Percentiles rank a stretch among this genome's conserved stretches.
These are phyloP conservation scores for Odontarrhena argentea DNA, from an alignment of 345 rosid species.

Conservation along the genomic window DNA sequence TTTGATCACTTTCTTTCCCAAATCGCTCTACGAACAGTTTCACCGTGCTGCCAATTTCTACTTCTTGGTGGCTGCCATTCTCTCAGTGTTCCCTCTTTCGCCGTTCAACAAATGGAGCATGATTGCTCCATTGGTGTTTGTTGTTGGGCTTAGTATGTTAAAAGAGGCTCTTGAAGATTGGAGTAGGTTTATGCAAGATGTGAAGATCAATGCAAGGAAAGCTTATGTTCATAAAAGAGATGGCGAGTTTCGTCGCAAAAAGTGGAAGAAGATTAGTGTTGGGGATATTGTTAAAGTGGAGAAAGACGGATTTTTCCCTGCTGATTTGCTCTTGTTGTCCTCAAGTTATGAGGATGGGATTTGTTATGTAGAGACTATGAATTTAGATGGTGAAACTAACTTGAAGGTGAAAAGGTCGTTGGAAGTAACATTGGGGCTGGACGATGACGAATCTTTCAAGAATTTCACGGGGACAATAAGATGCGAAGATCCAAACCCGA, in stretches of 20 bases:
- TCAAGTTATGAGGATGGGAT: constrained; percentile 93
- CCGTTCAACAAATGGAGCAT: constrained; percentile 88
- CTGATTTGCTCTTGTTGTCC: constrained; percentile 83
- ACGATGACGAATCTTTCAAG: constrained; percentile 69
- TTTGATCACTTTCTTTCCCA: constrained; percentile 73
- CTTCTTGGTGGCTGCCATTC: constrained; percentile 80
- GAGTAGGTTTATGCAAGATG: constrained; percentile 90
- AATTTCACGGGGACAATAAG: constrained; percentile 60
- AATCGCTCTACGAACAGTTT: constrained; percentile 89
- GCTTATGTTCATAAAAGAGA: constrained; percentile 59
- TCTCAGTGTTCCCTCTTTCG: constrained; percentile 71
- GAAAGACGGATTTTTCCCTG: constrained; percentile 89
- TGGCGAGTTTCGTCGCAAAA: constrained; percentile 59
- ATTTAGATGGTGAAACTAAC: constrained; percentile 97
- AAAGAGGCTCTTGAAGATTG: constrained; percentile 97
- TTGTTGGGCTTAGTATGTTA: constrained; percentile 91
- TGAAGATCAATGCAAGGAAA: constrained; percentile 77
- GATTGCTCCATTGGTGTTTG: constrained; percentile 86
- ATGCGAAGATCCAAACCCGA: constrained; percentile 96
- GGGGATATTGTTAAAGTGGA: constrained; percentile 88
- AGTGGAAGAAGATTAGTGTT: constrained; percentile 78
- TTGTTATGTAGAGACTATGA: constrained; percentile 98
- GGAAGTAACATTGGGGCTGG: constrained; percentile 69
- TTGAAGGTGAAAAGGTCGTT: constrained; percentile 83
- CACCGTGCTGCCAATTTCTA: constrained; percentile 92